phyloP scores from a whole-genome alignment of 176 grass and related monocot genomes.

The Alloteropsis semialata region DNA sequence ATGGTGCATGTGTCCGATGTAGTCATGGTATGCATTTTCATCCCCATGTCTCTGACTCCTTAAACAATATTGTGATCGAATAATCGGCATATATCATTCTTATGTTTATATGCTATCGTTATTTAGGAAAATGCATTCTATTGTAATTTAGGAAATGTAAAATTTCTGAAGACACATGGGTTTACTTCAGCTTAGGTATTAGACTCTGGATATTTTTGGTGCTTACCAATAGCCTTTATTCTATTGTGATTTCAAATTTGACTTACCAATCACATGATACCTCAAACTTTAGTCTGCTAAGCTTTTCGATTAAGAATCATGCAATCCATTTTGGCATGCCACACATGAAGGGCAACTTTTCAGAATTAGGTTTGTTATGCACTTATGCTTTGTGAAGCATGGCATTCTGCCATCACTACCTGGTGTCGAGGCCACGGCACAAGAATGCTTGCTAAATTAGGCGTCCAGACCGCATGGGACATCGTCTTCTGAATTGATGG shows the following conservation, averaged over 20 bases:
- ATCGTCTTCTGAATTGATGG: background rate
- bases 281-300: background rate
- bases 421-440: background rate
- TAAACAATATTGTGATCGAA: conserved; percentile 6
- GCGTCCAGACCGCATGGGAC: background rate
- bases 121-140: conserved; percentile 3
- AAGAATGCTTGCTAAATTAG: conserved; percentile 15
- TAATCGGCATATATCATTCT: background rate
- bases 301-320: background rate
- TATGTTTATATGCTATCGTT: background rate
- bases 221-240: conserved; percentile 1
- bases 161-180: background rate
- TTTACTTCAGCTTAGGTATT: background rate
- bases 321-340: background rate
- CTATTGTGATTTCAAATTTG: background rate
- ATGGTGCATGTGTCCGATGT: conserved; percentile 89
- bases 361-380: background rate
- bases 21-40: conserved; percentile 84
- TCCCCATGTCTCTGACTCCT: background rate
- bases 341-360: background rate
- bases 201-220: background rate
- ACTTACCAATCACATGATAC: background rate
- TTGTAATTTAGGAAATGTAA: background rate
- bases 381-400: background rate
- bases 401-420: background rate